These are phyloP conservation scores for Ophiostoma populinum DNA, from an alignment of 2,329 filamentous ascomycete genomes.

Conservation along the genomic window DNA sequence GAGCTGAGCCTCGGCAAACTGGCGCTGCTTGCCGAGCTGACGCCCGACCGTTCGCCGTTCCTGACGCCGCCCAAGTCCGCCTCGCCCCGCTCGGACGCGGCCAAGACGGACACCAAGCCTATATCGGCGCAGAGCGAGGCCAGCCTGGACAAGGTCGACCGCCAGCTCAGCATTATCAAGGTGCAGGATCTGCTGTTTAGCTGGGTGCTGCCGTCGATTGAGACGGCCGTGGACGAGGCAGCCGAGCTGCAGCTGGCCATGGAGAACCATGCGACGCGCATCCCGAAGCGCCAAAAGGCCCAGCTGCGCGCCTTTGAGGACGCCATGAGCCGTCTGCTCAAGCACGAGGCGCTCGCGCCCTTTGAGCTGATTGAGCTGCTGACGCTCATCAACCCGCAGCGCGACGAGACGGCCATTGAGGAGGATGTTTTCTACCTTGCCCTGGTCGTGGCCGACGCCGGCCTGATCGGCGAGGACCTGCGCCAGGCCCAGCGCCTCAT, in stretches of 20 bases:
- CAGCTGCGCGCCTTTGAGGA: conserved; percentile 56
- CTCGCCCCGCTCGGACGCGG: neutral
- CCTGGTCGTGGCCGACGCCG: conserved; percentile 41
- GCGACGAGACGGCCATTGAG: conserved; percentile 33
- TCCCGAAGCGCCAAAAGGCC: conserved; percentile 42
- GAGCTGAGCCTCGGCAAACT: conserved; percentile 83
- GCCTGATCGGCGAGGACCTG: conserved; percentile 36
- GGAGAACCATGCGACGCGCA: conserved; percentile 41
- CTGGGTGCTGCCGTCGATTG: conserved; percentile 50
- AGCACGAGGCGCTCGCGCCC: conserved; percentile 53
- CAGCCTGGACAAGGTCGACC: conserved; percentile 37
- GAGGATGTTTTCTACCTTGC: conserved; percentile 59
- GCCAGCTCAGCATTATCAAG: conserved; percentile 48
- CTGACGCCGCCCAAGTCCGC: conserved; percentile 1
- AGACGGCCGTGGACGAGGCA: conserved; percentile 59
- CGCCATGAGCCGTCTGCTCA: conserved; percentile 50
- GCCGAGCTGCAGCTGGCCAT: conserved; percentile 63
- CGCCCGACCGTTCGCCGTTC: conserved; percentile 17
- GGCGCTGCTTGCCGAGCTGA: conserved; percentile 50
- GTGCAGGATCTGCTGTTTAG: conserved; percentile 67
- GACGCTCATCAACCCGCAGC: conserved; percentile 45
- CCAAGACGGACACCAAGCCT: neutral
- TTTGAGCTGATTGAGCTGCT: conserved; percentile 54
- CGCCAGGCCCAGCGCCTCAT: conserved; percentile 45
- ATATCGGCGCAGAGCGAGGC: conserved; percentile 9